Evolutionary conservation across 768 basidiomycete genomes (phyloP).

Genomic region (Austroboletus eburneus): DNA sequence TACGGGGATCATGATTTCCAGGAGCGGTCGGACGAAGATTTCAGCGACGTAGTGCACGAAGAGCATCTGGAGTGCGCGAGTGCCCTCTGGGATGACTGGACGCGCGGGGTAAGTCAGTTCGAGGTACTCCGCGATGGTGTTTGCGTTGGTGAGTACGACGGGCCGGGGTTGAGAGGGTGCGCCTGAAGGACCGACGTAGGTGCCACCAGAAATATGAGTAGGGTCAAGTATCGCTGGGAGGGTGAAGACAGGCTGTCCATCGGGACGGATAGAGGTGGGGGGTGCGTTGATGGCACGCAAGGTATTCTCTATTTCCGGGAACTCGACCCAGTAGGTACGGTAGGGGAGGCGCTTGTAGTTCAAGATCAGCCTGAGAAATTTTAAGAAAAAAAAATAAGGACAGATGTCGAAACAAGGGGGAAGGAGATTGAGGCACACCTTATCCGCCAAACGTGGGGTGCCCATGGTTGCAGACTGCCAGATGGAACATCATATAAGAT

Average conservation of each 20-base stretch:
- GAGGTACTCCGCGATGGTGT: conserved; percentile 68
- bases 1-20: conserved; percentile 67
- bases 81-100: conserved; percentile 66
- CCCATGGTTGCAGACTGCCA: conserved; percentile 63
- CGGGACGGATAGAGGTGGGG: conserved; percentile 48
- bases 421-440: conserved; percentile 36
- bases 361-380: conserved; percentile 74
- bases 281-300: conserved; percentile 56
- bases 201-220: conserved; percentile 9
- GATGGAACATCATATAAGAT: conserved; percentile 67
- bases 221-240: conserved; percentile 69
- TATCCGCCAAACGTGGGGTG: conserved; percentile 71
- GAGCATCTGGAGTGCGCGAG: conserved; percentile 60
- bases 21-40: conserved; percentile 58
- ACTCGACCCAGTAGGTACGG: conserved; percentile 66
- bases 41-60: conserved; percentile 72
- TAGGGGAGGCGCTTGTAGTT: conserved; percentile 74
- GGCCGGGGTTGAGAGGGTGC: conserved; percentile 39
- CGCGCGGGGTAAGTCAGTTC: conserved; percentile 65
- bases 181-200: conserved; percentile 1
- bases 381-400: background rate
- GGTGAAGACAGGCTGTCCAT: conserved; percentile 61
- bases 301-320: conserved; percentile 62
- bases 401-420: background rate
- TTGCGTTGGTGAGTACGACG: conserved; percentile 53